Conservation (phyloP, 805 yeast species). For the Cyberlindnera galapagoensis region DNA sequence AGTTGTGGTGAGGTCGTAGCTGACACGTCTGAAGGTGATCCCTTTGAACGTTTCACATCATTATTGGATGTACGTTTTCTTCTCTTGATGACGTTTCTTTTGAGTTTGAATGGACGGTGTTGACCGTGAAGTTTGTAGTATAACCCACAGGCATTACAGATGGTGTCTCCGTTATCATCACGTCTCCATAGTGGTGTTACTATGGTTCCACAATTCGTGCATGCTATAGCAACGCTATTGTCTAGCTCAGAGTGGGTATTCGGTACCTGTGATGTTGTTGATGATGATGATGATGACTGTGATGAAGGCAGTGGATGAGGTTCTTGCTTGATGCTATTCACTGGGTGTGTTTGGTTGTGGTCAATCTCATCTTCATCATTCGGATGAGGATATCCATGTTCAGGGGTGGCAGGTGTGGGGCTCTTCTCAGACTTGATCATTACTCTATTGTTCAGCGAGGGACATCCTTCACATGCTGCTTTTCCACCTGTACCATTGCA, state of each 20-base stretch:
- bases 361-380: neutral
- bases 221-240: slow-evolving; percentile 59
- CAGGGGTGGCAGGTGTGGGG: neutral
- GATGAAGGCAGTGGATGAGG: no score
- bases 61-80: slow-evolving; percentile 43
- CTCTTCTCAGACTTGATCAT: slow-evolving; percentile 21
- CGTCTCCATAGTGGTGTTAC: slow-evolving; percentile 86
- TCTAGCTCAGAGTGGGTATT: slow-evolving; percentile 22
- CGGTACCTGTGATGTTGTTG: slow-evolving; percentile 7
- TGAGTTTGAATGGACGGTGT: slow-evolving; percentile 73
- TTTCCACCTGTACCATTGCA: slow-evolving; percentile 90
- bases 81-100: slow-evolving; percentile 66
- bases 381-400: neutral
- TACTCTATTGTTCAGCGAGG: slow-evolving; percentile 71
- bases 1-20: neutral
- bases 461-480: slow-evolving; percentile 74
- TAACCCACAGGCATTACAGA: slow-evolving; percentile 85
- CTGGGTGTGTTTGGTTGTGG: no score
- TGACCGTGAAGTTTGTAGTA: slow-evolving; percentile 70
- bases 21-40: slow-evolving; percentile 5
- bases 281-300: neutral
- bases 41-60: slow-evolving; percentile 4
- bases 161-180: slow-evolving; percentile 74
- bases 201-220: slow-evolving; percentile 79
- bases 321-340: no score